Percentiles rank a stretch among this genome's conserved stretches.
Evolutionary conservation across 805 yeast genomes (phyloP).

Genomic region (Pichia pseudocactophila): DNA sequence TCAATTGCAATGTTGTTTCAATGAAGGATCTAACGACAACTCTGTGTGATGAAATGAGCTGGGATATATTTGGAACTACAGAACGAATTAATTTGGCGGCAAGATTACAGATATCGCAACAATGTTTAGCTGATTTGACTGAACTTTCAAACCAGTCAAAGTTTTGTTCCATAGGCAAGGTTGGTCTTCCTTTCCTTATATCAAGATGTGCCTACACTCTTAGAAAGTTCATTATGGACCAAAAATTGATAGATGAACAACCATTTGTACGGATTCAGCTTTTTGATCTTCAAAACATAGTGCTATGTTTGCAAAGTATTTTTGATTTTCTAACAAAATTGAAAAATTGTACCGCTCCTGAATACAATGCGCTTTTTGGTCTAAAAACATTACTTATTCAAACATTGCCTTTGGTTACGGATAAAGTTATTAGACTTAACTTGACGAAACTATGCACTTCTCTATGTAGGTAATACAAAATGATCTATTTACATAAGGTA

Average conservation of each 20-base stretch:
- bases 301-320: slow-evolving; percentile 33
- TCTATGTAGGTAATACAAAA: background rate
- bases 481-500: too few relatives aligned
- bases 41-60: slow-evolving; percentile 35
- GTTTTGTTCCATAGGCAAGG: slow-evolving; percentile 16
- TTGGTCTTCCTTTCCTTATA: slow-evolving; percentile 40
- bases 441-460: background rate
- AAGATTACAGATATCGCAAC: slow-evolving; percentile 41
- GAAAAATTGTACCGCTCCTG: background rate
- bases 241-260: slow-evolving; percentile 43
- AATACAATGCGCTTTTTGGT: too few relatives aligned
- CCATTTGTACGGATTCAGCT: slow-evolving; percentile 65
- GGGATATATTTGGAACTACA: slow-evolving; percentile 56
- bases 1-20: background rate
- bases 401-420: background rate
- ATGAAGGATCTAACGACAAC: slow-evolving; percentile 2
- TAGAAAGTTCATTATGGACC: slow-evolving; percentile 56
- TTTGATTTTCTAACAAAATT: background rate
- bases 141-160: slow-evolving; percentile 28
- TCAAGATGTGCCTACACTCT: slow-evolving; percentile 54
- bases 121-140: slow-evolving; percentile 49
- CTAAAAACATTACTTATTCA: background rate
- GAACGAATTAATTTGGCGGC: slow-evolving; percentile 35
- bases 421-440: background rate
- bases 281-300: slow-evolving; percentile 43